Percentiles rank a stretch among this genome's conserved stretches.
Conservation (phyloP, 768 basidiomycete genomes). For the Phylloporus scabripes region DNA sequence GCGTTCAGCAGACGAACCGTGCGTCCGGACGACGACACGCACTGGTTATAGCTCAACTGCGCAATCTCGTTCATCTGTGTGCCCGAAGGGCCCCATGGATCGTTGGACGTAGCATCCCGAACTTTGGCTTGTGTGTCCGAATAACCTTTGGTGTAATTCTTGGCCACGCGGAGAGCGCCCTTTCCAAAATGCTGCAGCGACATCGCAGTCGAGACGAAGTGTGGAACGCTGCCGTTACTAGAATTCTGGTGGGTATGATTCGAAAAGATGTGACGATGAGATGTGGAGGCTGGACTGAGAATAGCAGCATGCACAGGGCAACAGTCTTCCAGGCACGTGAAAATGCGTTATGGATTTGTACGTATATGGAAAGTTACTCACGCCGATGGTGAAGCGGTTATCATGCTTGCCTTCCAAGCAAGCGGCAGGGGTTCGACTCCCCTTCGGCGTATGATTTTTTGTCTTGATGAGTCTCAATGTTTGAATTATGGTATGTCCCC, state of each 20-base stretch:
- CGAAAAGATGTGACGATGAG: constrained; percentile 1
- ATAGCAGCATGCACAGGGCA: constrained; percentile 2
- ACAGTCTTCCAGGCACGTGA: neutral
- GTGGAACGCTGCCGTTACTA: neutral
- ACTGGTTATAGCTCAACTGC: constrained; percentile 96
- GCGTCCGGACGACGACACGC: constrained; percentile 25
- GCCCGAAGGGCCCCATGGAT: constrained; percentile 96
- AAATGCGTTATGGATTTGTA: neutral
- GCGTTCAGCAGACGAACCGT: neutral
- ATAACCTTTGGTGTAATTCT: constrained; percentile 95
- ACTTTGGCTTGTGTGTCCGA: constrained; percentile 95
- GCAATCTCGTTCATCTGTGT: constrained; percentile 99
- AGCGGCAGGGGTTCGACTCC: constrained; percentile 77
- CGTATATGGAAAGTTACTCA: constrained; percentile 10
- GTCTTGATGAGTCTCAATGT: no score
- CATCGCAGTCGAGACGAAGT: constrained; percentile 23
- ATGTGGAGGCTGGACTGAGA: constrained; percentile 12
- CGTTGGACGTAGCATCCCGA: constrained; percentile 94
- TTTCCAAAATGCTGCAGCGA: constrained; percentile 79
- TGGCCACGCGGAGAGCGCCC: constrained; percentile 80
- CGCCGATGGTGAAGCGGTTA: constrained; percentile 85
- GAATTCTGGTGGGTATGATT: neutral
- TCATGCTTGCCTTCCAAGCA: constrained; percentile 88
- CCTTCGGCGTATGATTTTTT: constrained; percentile 43
- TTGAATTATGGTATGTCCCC: no score